Conservation (phyloP, 1,284 basidiomycete species). For the Anthracocystis setariae region DNA sequence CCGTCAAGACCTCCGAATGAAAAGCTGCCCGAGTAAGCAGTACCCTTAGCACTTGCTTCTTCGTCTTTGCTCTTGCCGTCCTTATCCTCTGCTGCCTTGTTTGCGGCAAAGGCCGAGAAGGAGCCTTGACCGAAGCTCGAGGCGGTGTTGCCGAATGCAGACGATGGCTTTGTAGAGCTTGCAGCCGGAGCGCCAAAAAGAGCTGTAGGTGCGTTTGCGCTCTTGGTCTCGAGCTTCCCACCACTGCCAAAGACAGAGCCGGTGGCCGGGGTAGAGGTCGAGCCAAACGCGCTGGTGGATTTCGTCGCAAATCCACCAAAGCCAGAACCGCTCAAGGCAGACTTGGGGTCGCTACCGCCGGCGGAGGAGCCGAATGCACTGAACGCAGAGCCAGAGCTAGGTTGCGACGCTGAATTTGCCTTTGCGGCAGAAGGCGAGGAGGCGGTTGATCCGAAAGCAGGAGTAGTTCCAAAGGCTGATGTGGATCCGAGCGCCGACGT, state of each 20-base stretch:
- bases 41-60: constrained; percentile 4
- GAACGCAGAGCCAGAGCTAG: constrained; percentile 29
- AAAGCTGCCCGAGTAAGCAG: constrained; percentile 27
- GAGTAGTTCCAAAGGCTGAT: constrained; percentile 33
- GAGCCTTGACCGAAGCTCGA: constrained; percentile 30
- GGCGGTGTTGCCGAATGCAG: constrained; percentile 26
- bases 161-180: constrained; percentile 1
- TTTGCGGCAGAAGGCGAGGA: constrained; percentile 33
- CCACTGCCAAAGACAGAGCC: constrained; percentile 39
- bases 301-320: constrained; percentile 46
- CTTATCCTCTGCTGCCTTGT: constrained; percentile 37
- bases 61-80: constrained; percentile 13
- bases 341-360: constrained; percentile 1
- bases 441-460: constrained; percentile 48
- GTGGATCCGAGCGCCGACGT: constrained; percentile 58
- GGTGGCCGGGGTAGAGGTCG: constrained; percentile 13
- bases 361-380: constrained; percentile 10
- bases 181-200: constrained; percentile 20
- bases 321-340: constrained; percentile 14
- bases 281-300: constrained; percentile 21
- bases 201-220: constrained; percentile 5
- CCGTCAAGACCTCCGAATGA: constrained; percentile 44
- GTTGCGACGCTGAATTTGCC: constrained; percentile 5
- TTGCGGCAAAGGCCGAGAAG: constrained; percentile 39
- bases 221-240: constrained; percentile 29